Conservation (phyloP, 306 rosid genomes). For the Hippophae tibetana region DNA sequence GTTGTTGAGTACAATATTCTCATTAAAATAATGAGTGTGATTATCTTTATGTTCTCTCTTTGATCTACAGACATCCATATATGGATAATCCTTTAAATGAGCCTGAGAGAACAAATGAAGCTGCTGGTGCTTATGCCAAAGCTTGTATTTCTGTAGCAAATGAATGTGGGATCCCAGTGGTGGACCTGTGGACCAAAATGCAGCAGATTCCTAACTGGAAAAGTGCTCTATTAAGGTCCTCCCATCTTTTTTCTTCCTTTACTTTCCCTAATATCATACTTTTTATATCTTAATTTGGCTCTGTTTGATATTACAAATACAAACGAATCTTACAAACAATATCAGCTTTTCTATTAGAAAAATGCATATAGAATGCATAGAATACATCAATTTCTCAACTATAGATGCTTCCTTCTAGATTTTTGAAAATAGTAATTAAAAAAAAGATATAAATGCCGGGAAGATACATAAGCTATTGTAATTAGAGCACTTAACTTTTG, state of each 20-base stretch:
- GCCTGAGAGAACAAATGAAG: conserved; percentile 84
- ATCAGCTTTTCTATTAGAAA: too few species aligned
- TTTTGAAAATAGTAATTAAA: too few species aligned
- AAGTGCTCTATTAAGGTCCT: conserved; percentile 47
- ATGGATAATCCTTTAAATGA: conserved; percentile 41
- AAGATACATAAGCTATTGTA: too few species aligned
- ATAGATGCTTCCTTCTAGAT: too few species aligned
- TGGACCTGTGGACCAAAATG: conserved; percentile 82
- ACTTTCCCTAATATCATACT: neutral
- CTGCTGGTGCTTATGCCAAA: conserved; percentile 66
- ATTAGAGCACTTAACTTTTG: too few species aligned
- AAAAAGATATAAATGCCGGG: too few species aligned
- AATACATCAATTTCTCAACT: too few species aligned
- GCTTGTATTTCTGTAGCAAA: conserved; percentile 54
- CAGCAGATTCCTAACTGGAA: conserved; percentile 54
- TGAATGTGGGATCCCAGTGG: conserved; percentile 44
- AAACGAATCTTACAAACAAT: neutral
- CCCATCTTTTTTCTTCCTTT: neutral
- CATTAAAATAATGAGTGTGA: neutral
- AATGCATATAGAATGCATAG: too few species aligned
- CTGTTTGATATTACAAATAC: neutral
- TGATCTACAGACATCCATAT: conserved; percentile 39
- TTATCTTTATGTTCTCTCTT: neutral
- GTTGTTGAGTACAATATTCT: neutral
- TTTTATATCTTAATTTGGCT: neutral